Percentiles rank a stretch among this genome's conserved stretches.
These are phyloP conservation scores for Mycena haematopus DNA, from an alignment of 768 basidiomycete genomes.

Conservation along the genomic window DNA sequence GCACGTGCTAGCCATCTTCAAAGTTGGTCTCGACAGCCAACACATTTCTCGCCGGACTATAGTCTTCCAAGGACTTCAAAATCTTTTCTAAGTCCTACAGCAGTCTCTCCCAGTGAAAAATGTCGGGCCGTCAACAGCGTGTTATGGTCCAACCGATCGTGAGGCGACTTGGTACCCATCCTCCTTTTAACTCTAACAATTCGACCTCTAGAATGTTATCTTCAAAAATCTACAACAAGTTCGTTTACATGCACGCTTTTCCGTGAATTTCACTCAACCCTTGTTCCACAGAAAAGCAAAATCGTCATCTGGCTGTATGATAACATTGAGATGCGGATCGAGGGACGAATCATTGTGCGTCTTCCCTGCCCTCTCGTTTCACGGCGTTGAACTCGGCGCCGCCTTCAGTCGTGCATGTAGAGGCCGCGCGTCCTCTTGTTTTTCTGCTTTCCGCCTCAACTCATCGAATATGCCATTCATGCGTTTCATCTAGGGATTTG, in stretches of 20 bases:
- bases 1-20: slow-evolving; percentile 23
- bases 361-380: slow-evolving; percentile 8
- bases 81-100: neutral
- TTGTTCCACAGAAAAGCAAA: slow-evolving; percentile 67
- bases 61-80: neutral
- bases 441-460: slow-evolving; percentile 22
- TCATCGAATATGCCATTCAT: slow-evolving; percentile 31
- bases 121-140: slow-evolving; percentile 93
- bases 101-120: slow-evolving; percentile 45
- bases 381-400: slow-evolving; percentile 21
- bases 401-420: slow-evolving; percentile 24
- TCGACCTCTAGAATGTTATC: slow-evolving; percentile 79
- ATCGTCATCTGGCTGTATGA: slow-evolving; percentile 96
- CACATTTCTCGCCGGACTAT: neutral
- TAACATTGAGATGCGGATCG: slow-evolving; percentile 95
- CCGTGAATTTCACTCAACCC: slow-evolving; percentile 10
- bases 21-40: slow-evolving; percentile 19
- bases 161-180: slow-evolving; percentile 42
- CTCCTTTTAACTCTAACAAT: slow-evolving; percentile 18
- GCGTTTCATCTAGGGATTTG: slow-evolving; percentile 78
- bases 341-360: slow-evolving; percentile 94
- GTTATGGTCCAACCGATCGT: slow-evolving; percentile 99
- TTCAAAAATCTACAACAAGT: slow-evolving; percentile 97
- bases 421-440: slow-evolving; percentile 14
- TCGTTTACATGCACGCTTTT: slow-evolving; percentile 9